Evolutionary conservation across 345 rosid genomes (phyloP).

Genomic region (Erucastrum elatum): DNA sequence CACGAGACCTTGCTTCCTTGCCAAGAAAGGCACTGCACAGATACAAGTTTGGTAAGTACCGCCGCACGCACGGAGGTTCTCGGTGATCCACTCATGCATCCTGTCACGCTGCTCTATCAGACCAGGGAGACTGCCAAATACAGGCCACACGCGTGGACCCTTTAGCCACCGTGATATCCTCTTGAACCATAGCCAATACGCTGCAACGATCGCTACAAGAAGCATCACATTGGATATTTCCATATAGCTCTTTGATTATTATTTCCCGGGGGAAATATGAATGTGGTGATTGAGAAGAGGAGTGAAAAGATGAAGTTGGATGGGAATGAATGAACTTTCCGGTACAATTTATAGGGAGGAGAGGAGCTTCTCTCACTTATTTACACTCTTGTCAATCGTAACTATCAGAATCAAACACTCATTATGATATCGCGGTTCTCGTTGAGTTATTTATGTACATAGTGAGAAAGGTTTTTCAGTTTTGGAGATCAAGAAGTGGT

Average conservation of each 20-base stretch:
- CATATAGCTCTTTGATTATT: constrained; percentile 39
- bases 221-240: constrained; percentile 58
- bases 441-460: constrained; percentile 20
- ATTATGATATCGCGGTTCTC: constrained; percentile 36
- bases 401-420: constrained; percentile 23
- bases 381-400: constrained; percentile 14
- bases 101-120: constrained; percentile 55
- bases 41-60: constrained; percentile 84
- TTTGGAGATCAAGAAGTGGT: constrained; percentile 46
- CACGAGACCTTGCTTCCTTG: constrained; percentile 68
- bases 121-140: constrained; percentile 77
- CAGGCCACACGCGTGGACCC: constrained; percentile 70
- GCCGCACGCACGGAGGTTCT: constrained; percentile 62
- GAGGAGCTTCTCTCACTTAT: constrained; percentile 19
- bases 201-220: constrained; percentile 57
- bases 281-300: background rate
- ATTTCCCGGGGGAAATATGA: background rate
- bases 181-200: constrained; percentile 81
- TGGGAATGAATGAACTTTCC: constrained; percentile 1
- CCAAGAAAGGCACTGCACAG: constrained; percentile 54
- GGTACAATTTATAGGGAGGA: constrained; percentile 9
- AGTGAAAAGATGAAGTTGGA: constrained; percentile 6
- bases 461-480: constrained; percentile 14
- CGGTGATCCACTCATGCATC: constrained; percentile 78
- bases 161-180: constrained; percentile 65